phyloP scores from a whole-genome alignment of 768 basidiomycete species.

The Epithele typhae region DNA sequence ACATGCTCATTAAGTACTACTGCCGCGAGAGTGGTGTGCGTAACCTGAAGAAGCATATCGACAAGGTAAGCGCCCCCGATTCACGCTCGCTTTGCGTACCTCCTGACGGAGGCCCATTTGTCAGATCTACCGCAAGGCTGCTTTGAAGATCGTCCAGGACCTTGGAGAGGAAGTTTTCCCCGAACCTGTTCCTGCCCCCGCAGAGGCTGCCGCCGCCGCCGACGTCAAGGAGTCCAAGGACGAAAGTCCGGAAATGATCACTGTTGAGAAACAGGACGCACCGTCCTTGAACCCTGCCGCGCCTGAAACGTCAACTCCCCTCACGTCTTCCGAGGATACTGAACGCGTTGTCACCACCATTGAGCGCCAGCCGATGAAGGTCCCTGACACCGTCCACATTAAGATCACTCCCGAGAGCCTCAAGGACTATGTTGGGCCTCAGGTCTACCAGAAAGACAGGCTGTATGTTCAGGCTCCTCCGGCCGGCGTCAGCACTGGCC shows the following conservation, averaged over 20 bases:
- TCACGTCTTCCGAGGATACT: constrained; percentile 24
- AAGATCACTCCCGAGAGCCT: constrained; percentile 82
- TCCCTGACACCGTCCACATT: constrained; percentile 78
- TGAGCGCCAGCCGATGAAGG: constrained; percentile 72
- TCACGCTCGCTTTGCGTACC: neutral
- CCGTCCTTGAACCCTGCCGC: constrained; percentile 34
- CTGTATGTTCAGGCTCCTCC: constrained; percentile 81
- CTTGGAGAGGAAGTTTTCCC: constrained; percentile 85
- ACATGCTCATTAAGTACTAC: constrained; percentile 92
- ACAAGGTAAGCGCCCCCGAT: constrained; percentile 59
- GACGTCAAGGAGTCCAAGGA: constrained; percentile 12
- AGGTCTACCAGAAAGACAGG: constrained; percentile 91
- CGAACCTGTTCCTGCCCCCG: constrained; percentile 44
- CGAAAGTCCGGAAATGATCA: constrained; percentile 17
- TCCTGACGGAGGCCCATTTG: neutral
- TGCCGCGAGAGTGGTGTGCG: constrained; percentile 96
- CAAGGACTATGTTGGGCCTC: constrained; percentile 96
- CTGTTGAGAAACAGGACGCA: constrained; percentile 52
- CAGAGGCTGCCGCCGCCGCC: constrained; percentile 16
- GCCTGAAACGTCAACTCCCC: constrained; percentile 20
- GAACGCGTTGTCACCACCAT: constrained; percentile 68
- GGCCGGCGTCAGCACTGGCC: constrained; percentile 89
- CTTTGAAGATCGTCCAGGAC: constrained; percentile 85
- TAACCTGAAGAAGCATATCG: constrained; percentile 97
- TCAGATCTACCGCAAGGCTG: constrained; percentile 95